phyloP scores from a whole-genome alignment of 805 yeast species.

The Candida sonorensis region DNA sequence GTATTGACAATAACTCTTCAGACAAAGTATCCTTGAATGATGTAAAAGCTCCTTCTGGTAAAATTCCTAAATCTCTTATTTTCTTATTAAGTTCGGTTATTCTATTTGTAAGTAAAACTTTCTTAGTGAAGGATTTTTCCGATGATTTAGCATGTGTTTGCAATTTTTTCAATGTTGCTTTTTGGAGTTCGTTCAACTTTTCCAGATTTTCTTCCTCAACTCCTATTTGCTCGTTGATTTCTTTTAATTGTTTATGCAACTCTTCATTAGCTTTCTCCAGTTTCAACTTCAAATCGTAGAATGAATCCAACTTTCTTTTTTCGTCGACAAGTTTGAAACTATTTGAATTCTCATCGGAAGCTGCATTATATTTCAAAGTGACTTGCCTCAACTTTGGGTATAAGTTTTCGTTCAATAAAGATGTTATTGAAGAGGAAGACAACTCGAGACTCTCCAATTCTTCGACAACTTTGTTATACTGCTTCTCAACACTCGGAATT shows the following conservation, averaged over 20 bases:
- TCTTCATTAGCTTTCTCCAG: slow-evolving; percentile 25
- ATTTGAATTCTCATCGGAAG: slow-evolving; percentile 4
- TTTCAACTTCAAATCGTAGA: slow-evolving; percentile 7
- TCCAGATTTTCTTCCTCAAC: slow-evolving; percentile 34
- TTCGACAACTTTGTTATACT: slow-evolving; percentile 34
- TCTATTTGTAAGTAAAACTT: slow-evolving; percentile 49
- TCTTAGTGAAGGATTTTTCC: slow-evolving; percentile 59
- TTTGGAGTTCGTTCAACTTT: slow-evolving; percentile 52
- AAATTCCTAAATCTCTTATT: slow-evolving; percentile 78
- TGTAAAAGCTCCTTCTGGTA: slow-evolving; percentile 78
- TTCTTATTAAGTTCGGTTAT: slow-evolving; percentile 67
- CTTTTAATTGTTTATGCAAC: slow-evolving; percentile 24
- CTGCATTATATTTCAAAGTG: slow-evolving; percentile 8
- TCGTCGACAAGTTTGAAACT: slow-evolving; percentile 10
- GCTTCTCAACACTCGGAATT: slow-evolving; percentile 32
- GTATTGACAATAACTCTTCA: slow-evolving; percentile 43
- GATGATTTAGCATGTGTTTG: slow-evolving; percentile 57
- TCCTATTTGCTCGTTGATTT: slow-evolving; percentile 25
- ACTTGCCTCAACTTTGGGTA: slow-evolving; percentile 44
- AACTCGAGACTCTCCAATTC: slow-evolving; percentile 40
- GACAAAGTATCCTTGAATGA: slow-evolving; percentile 36
- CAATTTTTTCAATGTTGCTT: slow-evolving; percentile 43
- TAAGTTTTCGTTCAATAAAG: slow-evolving; percentile 54
- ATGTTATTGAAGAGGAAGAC: slow-evolving; percentile 37
- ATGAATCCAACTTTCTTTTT: slow-evolving; percentile 12